These are phyloP conservation scores for Sugiyamaella pinicola DNA, from an alignment of 1,139 yeast species.

Conservation along the genomic window DNA sequence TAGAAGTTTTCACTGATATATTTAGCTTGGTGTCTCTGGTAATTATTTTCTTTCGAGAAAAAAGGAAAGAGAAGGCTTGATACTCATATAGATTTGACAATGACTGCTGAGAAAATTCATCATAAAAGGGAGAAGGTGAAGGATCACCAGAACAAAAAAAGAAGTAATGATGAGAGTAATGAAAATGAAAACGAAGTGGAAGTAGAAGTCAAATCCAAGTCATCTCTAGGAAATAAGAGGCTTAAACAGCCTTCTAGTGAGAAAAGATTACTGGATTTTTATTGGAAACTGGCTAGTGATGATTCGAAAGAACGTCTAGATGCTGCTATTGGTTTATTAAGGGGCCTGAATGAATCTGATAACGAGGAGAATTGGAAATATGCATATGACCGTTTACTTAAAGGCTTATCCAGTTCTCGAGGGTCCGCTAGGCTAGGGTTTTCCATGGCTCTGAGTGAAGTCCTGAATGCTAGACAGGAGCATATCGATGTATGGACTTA, in stretches of 20 bases:
- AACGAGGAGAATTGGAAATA: conserved; percentile 72
- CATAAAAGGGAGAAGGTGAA: conserved; percentile 7
- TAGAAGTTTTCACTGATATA: not conserved
- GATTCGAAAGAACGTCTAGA: conserved; percentile 68
- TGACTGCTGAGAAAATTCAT: conserved; percentile 6
- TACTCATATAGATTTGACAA: not conserved
- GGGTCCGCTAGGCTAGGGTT: conserved; percentile 87
- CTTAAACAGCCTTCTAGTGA: conserved; percentile 7
- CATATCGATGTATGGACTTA: conserved; percentile 46
- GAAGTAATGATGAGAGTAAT: conserved; percentile 6
- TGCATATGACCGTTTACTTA: conserved; percentile 73
- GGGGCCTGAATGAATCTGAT: conserved; percentile 52
- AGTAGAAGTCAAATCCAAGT: not conserved
- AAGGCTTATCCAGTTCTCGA: conserved; percentile 79
- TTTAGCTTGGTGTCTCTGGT: not conserved
- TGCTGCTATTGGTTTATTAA: conserved; percentile 69
- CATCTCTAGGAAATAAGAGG: conserved; percentile 1
- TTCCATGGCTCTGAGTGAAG: conserved; percentile 83
- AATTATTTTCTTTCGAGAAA: not conserved
- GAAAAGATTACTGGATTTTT: conserved; percentile 54
- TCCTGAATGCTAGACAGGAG: conserved; percentile 51
- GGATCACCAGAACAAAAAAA: conserved; percentile 1
- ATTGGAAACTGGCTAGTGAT: conserved; percentile 78
- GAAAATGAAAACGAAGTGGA: not conserved
- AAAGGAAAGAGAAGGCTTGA: not conserved